phyloP scores from a whole-genome alignment of 2,329 filamentous ascomycete genomes.

The Pseudocercospora fijiensis region DNA sequence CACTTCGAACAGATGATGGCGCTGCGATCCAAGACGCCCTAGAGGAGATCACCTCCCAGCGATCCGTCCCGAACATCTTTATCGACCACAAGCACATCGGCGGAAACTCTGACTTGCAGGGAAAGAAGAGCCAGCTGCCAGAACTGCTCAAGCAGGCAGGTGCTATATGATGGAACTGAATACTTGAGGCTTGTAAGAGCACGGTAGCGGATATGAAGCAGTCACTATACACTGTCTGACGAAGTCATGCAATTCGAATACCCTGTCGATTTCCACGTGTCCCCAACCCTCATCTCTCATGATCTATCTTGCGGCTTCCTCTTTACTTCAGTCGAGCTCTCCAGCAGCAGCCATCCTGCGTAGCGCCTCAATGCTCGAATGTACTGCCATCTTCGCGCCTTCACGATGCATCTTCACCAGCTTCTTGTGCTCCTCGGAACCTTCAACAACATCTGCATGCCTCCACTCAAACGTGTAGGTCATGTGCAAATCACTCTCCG shows the following conservation, averaged over 20 bases:
- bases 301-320: background rate
- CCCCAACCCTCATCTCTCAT: background rate
- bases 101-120: slow-evolving; percentile 86
- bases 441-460: slow-evolving; percentile 39
- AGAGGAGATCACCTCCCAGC: slow-evolving; percentile 74
- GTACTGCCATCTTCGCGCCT: slow-evolving; percentile 45
- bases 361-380: slow-evolving; percentile 45
- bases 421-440: slow-evolving; percentile 38
- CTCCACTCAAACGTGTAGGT: slow-evolving; percentile 50
- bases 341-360: slow-evolving; percentile 41
- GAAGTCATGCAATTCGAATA: background rate
- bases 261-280: slow-evolving; percentile 9
- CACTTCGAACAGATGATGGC: slow-evolving; percentile 67
- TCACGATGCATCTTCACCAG: slow-evolving; percentile 32
- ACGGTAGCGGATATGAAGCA: background rate
- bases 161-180: slow-evolving; percentile 46
- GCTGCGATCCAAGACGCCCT: slow-evolving; percentile 79
- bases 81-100: slow-evolving; percentile 90
- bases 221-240: background rate
- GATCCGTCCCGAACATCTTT: slow-evolving; percentile 93
- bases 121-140: slow-evolving; percentile 63
- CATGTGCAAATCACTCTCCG: slow-evolving; percentile 42
- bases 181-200: background rate
- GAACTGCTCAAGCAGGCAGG: slow-evolving; percentile 62
- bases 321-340: slow-evolving; percentile 25